A percentile compares a stretch with the other conserved stretches of the same genome.
Evolutionary conservation across 2,329 filamentous ascomycete genomes (phyloP).

Genomic region (Talaromyces rugulosus): DNA sequence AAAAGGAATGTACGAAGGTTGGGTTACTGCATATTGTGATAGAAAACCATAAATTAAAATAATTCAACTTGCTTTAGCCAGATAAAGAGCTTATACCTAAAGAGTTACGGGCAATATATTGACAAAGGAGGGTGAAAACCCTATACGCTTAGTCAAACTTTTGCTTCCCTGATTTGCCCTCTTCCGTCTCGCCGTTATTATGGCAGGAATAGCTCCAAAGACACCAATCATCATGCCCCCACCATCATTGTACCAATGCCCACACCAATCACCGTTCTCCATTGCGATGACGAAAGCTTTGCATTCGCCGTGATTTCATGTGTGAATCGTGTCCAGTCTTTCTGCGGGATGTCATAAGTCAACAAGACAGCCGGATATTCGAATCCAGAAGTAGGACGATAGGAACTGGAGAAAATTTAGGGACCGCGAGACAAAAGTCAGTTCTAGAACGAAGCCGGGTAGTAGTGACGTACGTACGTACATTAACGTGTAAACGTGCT

Average conservation of each 20-base stretch:
- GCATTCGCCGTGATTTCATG: slow-evolving; percentile 22
- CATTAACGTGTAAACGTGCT: no score
- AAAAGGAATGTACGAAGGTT: no score
- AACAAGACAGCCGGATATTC: slow-evolving; percentile 23
- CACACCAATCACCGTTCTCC: slow-evolving; percentile 24
- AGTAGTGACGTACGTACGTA: no score
- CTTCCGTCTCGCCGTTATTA: slow-evolving; percentile 18
- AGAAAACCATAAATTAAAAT: no score
- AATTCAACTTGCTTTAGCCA: no score
- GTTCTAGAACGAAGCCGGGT: no score
- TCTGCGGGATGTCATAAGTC: slow-evolving; percentile 17
- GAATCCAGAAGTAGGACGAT: slow-evolving; percentile 26
- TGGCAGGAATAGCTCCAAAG: slow-evolving; percentile 24
- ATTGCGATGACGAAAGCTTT: slow-evolving; percentile 26
- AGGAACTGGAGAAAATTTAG: no score
- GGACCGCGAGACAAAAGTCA: no score
- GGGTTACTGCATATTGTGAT: no score
- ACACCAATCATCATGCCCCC: slow-evolving; percentile 27
- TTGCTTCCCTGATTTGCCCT: slow-evolving; percentile 20
- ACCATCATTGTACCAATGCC: slow-evolving; percentile 26
- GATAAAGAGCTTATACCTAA: no score
- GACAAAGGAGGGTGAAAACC: no score
- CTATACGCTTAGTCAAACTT: slow-evolving; percentile 23
- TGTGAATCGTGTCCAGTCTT: slow-evolving; percentile 26
- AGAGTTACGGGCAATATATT: no score